A percentile compares a stretch with the other conserved stretches of the same genome.
Evolutionary conservation across 2,329 filamentous ascomycete genomes (phyloP).

Genomic region (Pestalotiopsis sp.): DNA sequence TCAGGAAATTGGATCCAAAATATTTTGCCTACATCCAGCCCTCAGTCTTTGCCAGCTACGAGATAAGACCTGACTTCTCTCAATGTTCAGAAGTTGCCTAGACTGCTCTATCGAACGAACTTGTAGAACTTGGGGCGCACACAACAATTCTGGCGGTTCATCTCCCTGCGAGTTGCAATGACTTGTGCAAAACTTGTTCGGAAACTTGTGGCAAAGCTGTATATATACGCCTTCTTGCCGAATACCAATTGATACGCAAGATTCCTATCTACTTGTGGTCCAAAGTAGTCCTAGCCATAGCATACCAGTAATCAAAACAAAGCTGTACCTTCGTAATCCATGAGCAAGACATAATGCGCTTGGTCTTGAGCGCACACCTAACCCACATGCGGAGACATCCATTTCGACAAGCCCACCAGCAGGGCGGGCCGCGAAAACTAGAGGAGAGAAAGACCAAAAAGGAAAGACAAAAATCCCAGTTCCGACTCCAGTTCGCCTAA

Average conservation of each 20-base stretch:
- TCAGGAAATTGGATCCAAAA: too few species aligned
- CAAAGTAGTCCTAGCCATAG: neutral
- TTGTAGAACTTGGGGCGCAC: too few species aligned
- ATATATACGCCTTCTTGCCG: neutral
- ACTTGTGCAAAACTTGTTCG: neutral
- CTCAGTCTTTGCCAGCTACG: too few species aligned
- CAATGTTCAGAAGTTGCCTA: too few species aligned
- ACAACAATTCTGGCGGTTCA: too few species aligned
- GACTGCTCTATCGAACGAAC: too few species aligned
- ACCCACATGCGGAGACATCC: neutral
- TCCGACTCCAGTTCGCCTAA: slow-evolving; percentile 9
- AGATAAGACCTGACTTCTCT: too few species aligned
- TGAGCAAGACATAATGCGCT: neutral
- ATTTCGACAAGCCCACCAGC: neutral
- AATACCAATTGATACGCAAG: neutral
- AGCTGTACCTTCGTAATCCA: neutral
- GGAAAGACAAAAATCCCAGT: neutral
- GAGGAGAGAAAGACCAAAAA: neutral
- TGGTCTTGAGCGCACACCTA: neutral
- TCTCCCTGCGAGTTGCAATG: too few species aligned
- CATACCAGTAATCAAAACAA: neutral
- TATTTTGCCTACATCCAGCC: too few species aligned
- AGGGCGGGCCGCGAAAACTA: neutral
- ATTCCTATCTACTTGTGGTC: neutral
- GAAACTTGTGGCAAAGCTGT: neutral